A percentile compares a stretch with the other conserved stretches of the same genome.
Evolutionary conservation across 2,329 filamentous ascomycete genomes (phyloP).

Genomic region (Uncinocarpus reesii): DNA sequence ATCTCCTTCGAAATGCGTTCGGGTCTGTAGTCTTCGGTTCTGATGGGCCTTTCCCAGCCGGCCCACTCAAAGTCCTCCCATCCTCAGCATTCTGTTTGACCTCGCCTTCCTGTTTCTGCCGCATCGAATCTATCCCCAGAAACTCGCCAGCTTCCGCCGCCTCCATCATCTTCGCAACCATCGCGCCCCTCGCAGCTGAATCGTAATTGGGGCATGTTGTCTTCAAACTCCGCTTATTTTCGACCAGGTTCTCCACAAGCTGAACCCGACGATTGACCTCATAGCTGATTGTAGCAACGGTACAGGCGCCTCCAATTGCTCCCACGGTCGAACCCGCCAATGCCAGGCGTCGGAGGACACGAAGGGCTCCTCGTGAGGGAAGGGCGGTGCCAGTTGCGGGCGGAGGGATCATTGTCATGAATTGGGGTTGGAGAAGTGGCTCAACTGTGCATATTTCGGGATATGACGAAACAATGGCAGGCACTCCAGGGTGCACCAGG

Average conservation of each 20-base stretch:
- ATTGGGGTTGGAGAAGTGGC: not conserved
- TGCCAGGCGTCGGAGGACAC: conserved; percentile 32
- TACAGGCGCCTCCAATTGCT: conserved; percentile 31
- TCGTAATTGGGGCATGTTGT: conserved; percentile 35
- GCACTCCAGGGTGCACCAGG: not conserved
- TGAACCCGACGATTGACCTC: conserved; percentile 34
- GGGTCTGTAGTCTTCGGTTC: not conserved
- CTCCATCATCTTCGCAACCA: conserved; percentile 35
- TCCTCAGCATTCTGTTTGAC: conserved; percentile 13
- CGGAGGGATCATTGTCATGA: conserved; percentile 15
- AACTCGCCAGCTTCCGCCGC: conserved; percentile 38
- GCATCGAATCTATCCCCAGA: conserved; percentile 30
- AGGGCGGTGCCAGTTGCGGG: conserved; percentile 29
- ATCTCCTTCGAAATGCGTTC: not conserved
- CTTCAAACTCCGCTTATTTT: conserved; percentile 36
- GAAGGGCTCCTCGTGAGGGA: conserved; percentile 38
- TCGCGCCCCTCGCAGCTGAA: conserved; percentile 30
- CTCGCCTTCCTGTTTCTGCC: conserved; percentile 17
- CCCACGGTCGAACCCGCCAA: conserved; percentile 25
- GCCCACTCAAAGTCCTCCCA: not conserved
- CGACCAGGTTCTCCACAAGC: conserved; percentile 35
- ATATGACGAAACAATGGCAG: not conserved
- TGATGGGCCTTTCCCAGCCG: not conserved
- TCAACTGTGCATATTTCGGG: not conserved
- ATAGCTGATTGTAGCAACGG: conserved; percentile 34